phyloP scores from a whole-genome alignment of 768 basidiomycete species.

The Hysterangium stoloniferum region DNA sequence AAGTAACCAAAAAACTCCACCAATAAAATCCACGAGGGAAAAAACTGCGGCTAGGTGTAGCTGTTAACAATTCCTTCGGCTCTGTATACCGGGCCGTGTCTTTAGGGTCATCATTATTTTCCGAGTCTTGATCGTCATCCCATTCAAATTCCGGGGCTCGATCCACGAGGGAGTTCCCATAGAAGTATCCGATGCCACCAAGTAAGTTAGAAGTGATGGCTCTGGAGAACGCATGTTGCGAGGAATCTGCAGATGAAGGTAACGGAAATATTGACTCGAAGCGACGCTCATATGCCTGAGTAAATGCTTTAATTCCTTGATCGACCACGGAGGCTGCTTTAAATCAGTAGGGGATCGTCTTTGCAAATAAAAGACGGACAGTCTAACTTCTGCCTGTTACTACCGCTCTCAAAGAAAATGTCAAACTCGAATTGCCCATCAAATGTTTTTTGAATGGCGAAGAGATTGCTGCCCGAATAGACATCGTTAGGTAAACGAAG shows the following conservation, averaged over 20 bases:
- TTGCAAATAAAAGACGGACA: conserved; percentile 36
- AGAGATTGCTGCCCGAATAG: conserved; percentile 68
- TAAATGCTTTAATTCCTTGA: conserved; percentile 59
- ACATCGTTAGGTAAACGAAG: conserved; percentile 72
- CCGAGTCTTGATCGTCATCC: conserved; percentile 66
- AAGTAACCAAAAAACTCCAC: conserved; percentile 30
- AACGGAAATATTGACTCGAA: conserved; percentile 69
- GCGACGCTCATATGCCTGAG: conserved; percentile 50
- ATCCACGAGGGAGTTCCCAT: conserved; percentile 84
- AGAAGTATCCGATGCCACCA: conserved; percentile 93
- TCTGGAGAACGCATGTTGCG: conserved; percentile 63
- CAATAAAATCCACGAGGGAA: conserved; percentile 98
- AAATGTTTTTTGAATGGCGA: conserved; percentile 79
- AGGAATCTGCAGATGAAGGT: conserved; percentile 43
- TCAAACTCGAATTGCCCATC: conserved; percentile 87
- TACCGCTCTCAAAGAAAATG: conserved; percentile 76
- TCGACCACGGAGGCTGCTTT: conserved; percentile 55
- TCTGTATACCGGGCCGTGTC: conserved; percentile 57
- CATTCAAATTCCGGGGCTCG: conserved; percentile 82
- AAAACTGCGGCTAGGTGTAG: conserved; percentile 93
- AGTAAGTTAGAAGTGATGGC: conserved; percentile 86
- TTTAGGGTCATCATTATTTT: conserved; percentile 36
- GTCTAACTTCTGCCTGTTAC: conserved; percentile 53
- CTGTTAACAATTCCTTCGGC: conserved; percentile 73
- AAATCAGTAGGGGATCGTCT: conserved; percentile 1